These are phyloP conservation scores for Hortaea werneckii DNA, from an alignment of 2,329 filamentous ascomycete genomes.

Conservation along the genomic window DNA sequence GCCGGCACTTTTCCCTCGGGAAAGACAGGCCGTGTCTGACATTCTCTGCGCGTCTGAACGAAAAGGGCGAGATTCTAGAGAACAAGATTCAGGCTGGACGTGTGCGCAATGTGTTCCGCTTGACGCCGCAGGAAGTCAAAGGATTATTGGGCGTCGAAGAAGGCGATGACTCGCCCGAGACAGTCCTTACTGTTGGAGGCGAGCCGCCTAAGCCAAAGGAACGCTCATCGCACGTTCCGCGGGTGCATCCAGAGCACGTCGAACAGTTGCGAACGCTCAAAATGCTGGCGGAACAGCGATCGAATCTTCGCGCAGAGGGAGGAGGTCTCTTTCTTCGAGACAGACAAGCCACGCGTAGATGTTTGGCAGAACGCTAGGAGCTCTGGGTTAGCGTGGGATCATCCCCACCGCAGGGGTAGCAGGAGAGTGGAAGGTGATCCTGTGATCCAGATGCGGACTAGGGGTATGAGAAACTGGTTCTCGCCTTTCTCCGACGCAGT, in stretches of 20 bases:
- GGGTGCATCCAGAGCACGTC: slow-evolving; percentile 16
- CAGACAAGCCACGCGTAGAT: slow-evolving; percentile 19
- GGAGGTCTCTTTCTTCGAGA: slow-evolving; percentile 30
- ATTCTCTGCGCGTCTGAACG: slow-evolving; percentile 48
- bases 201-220: slow-evolving; percentile 12
- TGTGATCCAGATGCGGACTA: slow-evolving; percentile 28
- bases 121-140: slow-evolving; percentile 37
- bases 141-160: slow-evolving; percentile 7
- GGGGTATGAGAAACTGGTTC: slow-evolving; percentile 27
- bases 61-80: slow-evolving; percentile 43
- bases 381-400: slow-evolving; percentile 31
- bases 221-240: slow-evolving; percentile 9
- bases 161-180: slow-evolving; percentile 1
- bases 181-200: slow-evolving; percentile 26
- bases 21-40: slow-evolving; percentile 48
- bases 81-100: slow-evolving; percentile 44
- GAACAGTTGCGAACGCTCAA: slow-evolving; percentile 28
- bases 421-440: slow-evolving; percentile 35
- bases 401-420: slow-evolving; percentile 28
- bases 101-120: slow-evolving; percentile 43
- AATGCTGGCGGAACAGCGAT: slow-evolving; percentile 25
- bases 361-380: slow-evolving; percentile 26
- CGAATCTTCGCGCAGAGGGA: slow-evolving; percentile 22
- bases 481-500: slow-evolving; percentile 5
- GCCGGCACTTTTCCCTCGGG: slow-evolving; percentile 45